Percentiles rank a stretch among this genome's conserved stretches.
Evolutionary conservation across 2,329 filamentous ascomycete species (phyloP).

Genomic region (Hypoxylon sp.): DNA sequence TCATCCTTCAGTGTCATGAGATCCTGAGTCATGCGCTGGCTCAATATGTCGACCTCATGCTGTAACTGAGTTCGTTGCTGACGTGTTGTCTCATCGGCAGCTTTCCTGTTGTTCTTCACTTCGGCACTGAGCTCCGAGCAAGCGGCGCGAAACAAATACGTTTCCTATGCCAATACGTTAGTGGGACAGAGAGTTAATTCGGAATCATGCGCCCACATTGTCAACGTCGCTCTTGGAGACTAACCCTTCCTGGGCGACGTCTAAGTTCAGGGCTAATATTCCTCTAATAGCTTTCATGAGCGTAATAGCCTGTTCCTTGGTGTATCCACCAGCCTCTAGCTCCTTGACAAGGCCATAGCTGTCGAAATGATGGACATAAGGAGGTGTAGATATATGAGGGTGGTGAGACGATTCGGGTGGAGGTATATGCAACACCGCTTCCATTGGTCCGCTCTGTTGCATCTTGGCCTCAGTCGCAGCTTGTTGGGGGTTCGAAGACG

Average conservation of each 20-base stretch:
- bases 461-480: slow-evolving; percentile 59
- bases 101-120: slow-evolving; percentile 81
- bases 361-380: slow-evolving; percentile 96
- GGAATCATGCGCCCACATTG: slow-evolving; percentile 66
- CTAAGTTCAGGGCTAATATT: slow-evolving; percentile 83
- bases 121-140: slow-evolving; percentile 93
- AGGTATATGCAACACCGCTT: slow-evolving; percentile 63
- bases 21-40: slow-evolving; percentile 88
- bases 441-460: slow-evolving; percentile 62
- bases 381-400: slow-evolving; percentile 79
- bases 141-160: slow-evolving; percentile 93
- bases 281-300: slow-evolving; percentile 93
- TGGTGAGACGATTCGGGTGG: slow-evolving; percentile 52
- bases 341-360: slow-evolving; percentile 90
- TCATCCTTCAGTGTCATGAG: slow-evolving; percentile 86
- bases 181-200: slow-evolving; percentile 21
- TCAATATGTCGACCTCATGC: slow-evolving; percentile 94
- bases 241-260: slow-evolving; percentile 82
- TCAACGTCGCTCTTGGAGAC: slow-evolving; percentile 94
- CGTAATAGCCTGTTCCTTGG: slow-evolving; percentile 80
- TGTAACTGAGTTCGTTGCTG: slow-evolving; percentile 88
- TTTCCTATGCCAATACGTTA: slow-evolving; percentile 68
- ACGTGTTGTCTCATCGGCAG: slow-evolving; percentile 84
- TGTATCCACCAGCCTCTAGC: slow-evolving; percentile 80
- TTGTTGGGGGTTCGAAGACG: slow-evolving; percentile 52